phyloP scores from a whole-genome alignment of 768 basidiomycete genomes.

The Termitomyces sp. region DNA sequence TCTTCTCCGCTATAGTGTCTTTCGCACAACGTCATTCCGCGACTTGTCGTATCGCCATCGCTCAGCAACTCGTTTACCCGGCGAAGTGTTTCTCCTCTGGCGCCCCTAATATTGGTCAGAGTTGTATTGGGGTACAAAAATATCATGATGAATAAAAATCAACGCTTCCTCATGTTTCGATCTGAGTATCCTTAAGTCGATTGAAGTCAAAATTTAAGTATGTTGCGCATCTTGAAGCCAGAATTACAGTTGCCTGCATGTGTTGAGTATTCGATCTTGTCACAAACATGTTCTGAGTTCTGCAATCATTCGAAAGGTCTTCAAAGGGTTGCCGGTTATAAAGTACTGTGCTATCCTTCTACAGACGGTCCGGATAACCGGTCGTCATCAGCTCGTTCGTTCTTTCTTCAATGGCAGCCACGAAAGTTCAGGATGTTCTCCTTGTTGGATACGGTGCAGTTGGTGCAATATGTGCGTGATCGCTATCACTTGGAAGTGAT shows the following conservation, averaged over 20 bases:
- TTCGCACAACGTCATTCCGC: slow-evolving; percentile 17
- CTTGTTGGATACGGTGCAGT: slow-evolving; percentile 67
- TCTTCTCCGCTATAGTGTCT: background rate
- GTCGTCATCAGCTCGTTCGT: background rate
- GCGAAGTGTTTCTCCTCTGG: slow-evolving; percentile 10
- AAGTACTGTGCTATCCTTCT: too few relatives aligned
- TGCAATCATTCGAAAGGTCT: too few relatives aligned
- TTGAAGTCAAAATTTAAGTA: background rate
- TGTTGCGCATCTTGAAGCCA: too few relatives aligned
- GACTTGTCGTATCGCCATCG: slow-evolving; percentile 21
- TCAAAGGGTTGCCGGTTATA: too few relatives aligned
- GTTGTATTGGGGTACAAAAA: slow-evolving; percentile 13
- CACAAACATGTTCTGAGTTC: too few relatives aligned
- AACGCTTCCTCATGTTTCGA: background rate
- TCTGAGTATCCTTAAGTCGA: background rate
- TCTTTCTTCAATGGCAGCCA: slow-evolving; percentile 7
- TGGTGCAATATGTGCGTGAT: slow-evolving; percentile 55
- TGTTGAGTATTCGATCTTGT: too few relatives aligned
- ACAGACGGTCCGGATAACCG: background rate
- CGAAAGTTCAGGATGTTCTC: slow-evolving; percentile 40
- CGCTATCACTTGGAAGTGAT: too few relatives aligned
- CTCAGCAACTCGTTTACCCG: slow-evolving; percentile 7
- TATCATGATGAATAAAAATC: slow-evolving; percentile 13
- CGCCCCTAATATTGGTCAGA: slow-evolving; percentile 3
- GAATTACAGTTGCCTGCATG: too few relatives aligned